phyloP scores from a whole-genome alignment of 768 basidiomycete species.

The Obba rivulosa region DNA sequence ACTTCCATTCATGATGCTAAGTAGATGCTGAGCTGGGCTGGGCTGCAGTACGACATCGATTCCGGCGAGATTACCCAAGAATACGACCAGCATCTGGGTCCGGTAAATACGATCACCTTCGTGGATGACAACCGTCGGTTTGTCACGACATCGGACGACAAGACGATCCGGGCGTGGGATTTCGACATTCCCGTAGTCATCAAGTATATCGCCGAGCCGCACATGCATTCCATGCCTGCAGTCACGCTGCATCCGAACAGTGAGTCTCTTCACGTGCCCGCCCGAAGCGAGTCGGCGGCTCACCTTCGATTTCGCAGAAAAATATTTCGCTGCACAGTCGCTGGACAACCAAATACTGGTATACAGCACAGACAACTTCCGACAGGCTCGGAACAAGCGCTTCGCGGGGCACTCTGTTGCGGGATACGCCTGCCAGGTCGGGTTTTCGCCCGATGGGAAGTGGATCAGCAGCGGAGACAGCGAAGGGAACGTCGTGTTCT shows the following conservation, averaged over 20 bases:
- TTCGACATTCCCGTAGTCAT: conserved; percentile 99
- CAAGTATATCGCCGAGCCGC: conserved; percentile 98
- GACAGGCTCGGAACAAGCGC: conserved; percentile 97
- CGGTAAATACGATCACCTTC: conserved; percentile 98
- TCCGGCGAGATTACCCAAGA: conserved; percentile 95
- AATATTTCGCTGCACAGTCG: conserved; percentile 96
- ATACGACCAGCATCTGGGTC: conserved; percentile 97
- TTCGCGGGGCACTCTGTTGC: conserved; percentile 97
- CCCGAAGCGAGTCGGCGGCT: neutral
- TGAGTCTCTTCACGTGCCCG: conserved; percentile 38
- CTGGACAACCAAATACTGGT: conserved; percentile 98
- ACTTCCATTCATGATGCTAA: neutral
- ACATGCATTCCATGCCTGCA: conserved; percentile 99
- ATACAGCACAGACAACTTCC: conserved; percentile 97
- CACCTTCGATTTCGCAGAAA: conserved; percentile 47
- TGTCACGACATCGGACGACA: conserved; percentile 97
- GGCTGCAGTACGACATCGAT: conserved; percentile 83
- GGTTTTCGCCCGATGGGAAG: conserved; percentile 97
- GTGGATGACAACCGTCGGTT: conserved; percentile 97
- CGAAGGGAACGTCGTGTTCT: conserved; percentile 92
- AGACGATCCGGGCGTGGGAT: conserved; percentile 98
- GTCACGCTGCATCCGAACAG: conserved; percentile 94
- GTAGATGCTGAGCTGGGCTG: neutral
- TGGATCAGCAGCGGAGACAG: conserved; percentile 98
- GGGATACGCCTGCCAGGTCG: conserved; percentile 95